Conservation (phyloP, 805 yeast genomes). For the Metschnikowia arizonensis region DNA sequence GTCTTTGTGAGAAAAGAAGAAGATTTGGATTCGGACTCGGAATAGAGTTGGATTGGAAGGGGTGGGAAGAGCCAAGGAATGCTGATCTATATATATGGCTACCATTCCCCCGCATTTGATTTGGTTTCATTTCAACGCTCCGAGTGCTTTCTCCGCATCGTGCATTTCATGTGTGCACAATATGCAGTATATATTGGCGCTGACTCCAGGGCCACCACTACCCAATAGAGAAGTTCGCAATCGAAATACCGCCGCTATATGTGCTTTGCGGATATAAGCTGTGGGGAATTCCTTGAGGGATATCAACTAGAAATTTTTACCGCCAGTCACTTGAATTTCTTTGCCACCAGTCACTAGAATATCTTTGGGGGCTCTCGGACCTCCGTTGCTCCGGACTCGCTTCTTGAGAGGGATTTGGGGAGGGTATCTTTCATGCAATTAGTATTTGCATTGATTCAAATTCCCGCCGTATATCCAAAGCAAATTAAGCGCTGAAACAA, state of each 20-base stretch:
- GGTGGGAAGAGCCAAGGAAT: neutral
- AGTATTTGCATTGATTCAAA: too few species aligned
- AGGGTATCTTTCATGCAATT: too few species aligned
- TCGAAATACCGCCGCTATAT: constrained; percentile 3
- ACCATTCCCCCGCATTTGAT: constrained; percentile 1
- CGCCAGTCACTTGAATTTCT: neutral
- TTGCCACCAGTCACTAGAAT: too few species aligned
- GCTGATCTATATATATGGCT: neutral
- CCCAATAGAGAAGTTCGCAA: constrained; percentile 6
- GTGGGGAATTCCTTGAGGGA: constrained; percentile 1
- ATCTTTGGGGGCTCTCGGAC: too few species aligned
- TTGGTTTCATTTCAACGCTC: constrained; percentile 2
- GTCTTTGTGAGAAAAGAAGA: neutral
- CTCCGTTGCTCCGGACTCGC: constrained; percentile 1
- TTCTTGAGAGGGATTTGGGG: neutral
- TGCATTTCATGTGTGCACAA: constrained; percentile 6
- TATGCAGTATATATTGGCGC: neutral
- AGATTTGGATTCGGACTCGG: too few species aligned
- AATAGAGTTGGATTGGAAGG: neutral
- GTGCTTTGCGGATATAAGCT: constrained; percentile 3
- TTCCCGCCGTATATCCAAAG: too few species aligned
- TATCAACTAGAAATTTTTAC: neutral
- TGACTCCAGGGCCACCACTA: constrained; percentile 1
- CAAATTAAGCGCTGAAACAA: too few species aligned
- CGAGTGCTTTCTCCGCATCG: constrained; percentile 5